Conservation (phyloP, 2,329 filamentous ascomycete genomes). For the Diaporthe velutina region DNA sequence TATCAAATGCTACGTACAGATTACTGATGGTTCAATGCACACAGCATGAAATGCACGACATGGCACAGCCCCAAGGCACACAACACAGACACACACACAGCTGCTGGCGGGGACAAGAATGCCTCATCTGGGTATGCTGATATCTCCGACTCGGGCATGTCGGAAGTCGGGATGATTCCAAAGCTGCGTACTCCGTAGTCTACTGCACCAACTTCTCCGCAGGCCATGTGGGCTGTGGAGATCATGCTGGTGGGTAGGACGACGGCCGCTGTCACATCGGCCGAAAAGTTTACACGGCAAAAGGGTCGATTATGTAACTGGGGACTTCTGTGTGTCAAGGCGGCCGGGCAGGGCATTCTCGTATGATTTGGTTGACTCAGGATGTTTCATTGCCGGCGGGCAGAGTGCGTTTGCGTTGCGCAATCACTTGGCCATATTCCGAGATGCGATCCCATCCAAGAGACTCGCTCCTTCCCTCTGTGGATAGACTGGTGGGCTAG, state of each 20-base stretch:
- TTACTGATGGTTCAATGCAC: not conserved
- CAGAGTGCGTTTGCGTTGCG: not conserved
- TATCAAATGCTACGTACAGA: not conserved
- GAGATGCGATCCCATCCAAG: not conserved
- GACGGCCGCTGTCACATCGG: not conserved
- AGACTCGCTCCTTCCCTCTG: not conserved
- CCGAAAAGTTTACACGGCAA: not conserved
- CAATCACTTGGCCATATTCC: constrained; percentile 17
- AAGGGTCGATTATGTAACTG: constrained; percentile 1
- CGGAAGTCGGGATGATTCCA: constrained; percentile 27
- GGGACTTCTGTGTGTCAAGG: not conserved
- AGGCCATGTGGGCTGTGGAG: constrained; percentile 20
- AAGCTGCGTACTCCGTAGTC: not conserved
- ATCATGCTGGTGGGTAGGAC: not conserved
- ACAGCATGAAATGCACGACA: not conserved
- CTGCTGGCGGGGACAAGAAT: not conserved
- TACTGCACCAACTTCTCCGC: no score
- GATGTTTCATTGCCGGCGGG: not conserved
- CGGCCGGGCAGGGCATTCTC: not conserved
- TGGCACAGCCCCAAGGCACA: not conserved
- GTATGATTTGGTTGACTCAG: constrained; percentile 21
- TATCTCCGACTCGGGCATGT: constrained; percentile 3
- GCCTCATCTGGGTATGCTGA: not conserved
- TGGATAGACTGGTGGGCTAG: not conserved
- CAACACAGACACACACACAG: not conserved